Evolutionary conservation across 225 moss, liverwort and hornwort species (phyloP).

Genomic region (Rhytidiadelphus loreus): DNA sequence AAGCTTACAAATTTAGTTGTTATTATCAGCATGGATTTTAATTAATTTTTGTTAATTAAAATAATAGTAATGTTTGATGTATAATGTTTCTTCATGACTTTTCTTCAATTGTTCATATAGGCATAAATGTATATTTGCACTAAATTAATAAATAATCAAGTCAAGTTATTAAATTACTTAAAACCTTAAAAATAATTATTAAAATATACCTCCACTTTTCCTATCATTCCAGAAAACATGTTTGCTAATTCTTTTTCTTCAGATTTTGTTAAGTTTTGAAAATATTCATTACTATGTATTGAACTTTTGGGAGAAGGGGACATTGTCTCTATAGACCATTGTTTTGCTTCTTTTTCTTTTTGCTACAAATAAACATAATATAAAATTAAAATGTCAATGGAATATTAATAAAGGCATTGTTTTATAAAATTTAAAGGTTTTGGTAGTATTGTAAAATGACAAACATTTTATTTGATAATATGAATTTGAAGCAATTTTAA

Average conservation of each 20-base stretch:
- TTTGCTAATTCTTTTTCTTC: slow-evolving; percentile 9
- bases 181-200: background rate
- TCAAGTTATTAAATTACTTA: background rate
- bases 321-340: slow-evolving; percentile 59
- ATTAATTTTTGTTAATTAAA: background rate
- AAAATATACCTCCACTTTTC: slow-evolving; percentile 2
- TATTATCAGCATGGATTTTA: too few species aligned
- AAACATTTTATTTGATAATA: background rate
- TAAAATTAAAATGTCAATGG: background rate
- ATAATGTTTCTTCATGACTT: too few species aligned
- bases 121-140: background rate
- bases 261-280: background rate
- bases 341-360: slow-evolving; percentile 20
- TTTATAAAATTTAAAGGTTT: background rate
- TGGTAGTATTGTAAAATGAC: background rate
- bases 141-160: background rate
- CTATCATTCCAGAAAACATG: slow-evolving; percentile 5
- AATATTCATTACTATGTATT: slow-evolving; percentile 6
- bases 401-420: background rate
- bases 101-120: background rate
- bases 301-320: slow-evolving; percentile 29
- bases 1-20: too few species aligned
- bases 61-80: background rate
- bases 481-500: background rate
- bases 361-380: background rate